Evolutionary conservation across 2,329 filamentous ascomycete species (phyloP).

Genomic region (Coleophoma eucalyptorum): DNA sequence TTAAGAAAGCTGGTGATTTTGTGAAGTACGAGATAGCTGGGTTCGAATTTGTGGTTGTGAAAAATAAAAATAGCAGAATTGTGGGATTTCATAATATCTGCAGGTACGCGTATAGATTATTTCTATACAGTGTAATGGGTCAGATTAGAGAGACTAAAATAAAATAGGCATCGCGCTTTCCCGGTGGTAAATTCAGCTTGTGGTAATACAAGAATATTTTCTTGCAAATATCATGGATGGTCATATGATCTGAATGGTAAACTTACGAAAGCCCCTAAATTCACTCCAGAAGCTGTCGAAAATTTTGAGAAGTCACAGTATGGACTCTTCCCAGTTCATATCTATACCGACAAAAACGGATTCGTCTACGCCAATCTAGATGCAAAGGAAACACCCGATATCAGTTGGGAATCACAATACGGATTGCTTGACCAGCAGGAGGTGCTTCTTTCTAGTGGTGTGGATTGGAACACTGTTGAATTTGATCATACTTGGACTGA

Average conservation of each 20-base stretch:
- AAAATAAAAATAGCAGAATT: conserved; percentile 28
- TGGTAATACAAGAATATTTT: conserved; percentile 34
- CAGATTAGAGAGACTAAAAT: no score
- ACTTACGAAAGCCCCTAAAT: conserved; percentile 37
- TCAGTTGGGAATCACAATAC: conserved; percentile 1
- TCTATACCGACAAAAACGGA: conserved; percentile 25
- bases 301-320: conserved; percentile 35
- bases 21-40: conserved; percentile 29
- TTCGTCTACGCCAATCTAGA: conserved; percentile 33
- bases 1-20: conserved; percentile 31
- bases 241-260: conserved; percentile 37
- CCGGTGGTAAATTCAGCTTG: conserved; percentile 27
- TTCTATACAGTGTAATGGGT: no score
- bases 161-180: conserved; percentile 38
- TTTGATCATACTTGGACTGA: conserved; percentile 30
- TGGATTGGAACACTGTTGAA: conserved; percentile 19
- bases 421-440: conserved; percentile 18
- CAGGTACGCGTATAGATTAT: no score
- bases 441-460: conserved; percentile 18
- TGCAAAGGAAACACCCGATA: conserved; percentile 15
- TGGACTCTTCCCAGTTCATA: conserved; percentile 28
- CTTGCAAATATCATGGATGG: conserved; percentile 42
- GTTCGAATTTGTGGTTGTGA: conserved; percentile 35
- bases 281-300: conserved; percentile 32
- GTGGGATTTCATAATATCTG: conserved; percentile 35